phyloP scores from a whole-genome alignment of 2,329 filamentous ascomycete species.

The Colletotrichum agaves region DNA sequence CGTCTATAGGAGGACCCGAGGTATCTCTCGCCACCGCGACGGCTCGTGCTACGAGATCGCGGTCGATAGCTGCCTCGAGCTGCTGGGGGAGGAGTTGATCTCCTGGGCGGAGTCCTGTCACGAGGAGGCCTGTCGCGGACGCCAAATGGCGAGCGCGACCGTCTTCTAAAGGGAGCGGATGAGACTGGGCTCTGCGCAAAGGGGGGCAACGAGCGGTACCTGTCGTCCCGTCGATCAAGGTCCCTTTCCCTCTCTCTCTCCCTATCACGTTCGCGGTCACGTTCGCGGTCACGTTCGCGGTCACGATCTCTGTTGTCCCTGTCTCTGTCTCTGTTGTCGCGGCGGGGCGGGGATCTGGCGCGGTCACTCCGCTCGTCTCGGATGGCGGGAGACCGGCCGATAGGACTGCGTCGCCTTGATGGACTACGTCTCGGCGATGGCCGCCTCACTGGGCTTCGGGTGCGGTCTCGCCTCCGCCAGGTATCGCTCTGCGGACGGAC shows the following conservation, averaged over 20 bases:
- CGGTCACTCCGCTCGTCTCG: constrained; percentile 52
- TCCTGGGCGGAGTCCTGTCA: constrained; percentile 49
- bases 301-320: constrained; percentile 49
- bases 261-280: constrained; percentile 32
- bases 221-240: constrained; percentile 54
- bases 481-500: constrained; percentile 32
- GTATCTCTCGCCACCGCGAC: constrained; percentile 56
- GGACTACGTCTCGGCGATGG: constrained; percentile 50
- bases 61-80: constrained; percentile 60
- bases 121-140: constrained; percentile 57
- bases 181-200: constrained; percentile 26
- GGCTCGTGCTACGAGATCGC: constrained; percentile 63
- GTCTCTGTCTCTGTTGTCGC: constrained; percentile 41
- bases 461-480: constrained; percentile 38
- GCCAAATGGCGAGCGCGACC: constrained; percentile 65
- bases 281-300: constrained; percentile 36
- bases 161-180: constrained; percentile 51
- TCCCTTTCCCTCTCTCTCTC: constrained; percentile 43
- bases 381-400: constrained; percentile 45
- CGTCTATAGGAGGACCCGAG: constrained; percentile 54
- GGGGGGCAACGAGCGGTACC: constrained; percentile 44
- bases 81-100: constrained; percentile 52
- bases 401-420: constrained; percentile 45
- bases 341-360: constrained; percentile 40
- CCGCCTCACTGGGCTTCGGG: constrained; percentile 48